Evolutionary conservation across 2,329 filamentous ascomycete genomes (phyloP).

Genomic region (Pseudonectria buxi): DNA sequence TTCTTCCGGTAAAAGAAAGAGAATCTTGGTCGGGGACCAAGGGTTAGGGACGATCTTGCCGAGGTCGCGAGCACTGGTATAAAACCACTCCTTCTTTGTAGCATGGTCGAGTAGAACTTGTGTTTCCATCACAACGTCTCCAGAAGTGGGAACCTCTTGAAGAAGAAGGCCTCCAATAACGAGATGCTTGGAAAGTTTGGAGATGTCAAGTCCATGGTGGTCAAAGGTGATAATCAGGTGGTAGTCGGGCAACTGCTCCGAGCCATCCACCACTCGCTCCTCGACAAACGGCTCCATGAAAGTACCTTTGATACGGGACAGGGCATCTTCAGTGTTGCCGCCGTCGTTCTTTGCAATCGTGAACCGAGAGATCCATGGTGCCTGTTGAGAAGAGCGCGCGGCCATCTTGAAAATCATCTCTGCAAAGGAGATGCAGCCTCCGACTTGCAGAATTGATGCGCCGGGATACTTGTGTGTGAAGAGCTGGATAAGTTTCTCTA

Average conservation of each 20-base stretch:
- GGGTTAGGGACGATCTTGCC: no score
- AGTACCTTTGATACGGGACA: conserved; percentile 8
- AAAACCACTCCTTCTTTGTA: no score
- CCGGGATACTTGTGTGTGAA: conserved; percentile 34
- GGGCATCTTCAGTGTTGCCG: conserved; percentile 3
- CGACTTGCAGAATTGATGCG: conserved; percentile 34
- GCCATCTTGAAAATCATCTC: conserved; percentile 23
- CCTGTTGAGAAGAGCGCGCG: conserved; percentile 11
- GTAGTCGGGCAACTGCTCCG: conserved; percentile 22
- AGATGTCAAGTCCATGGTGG: conserved; percentile 8
- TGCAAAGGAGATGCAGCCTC: conserved; percentile 17
- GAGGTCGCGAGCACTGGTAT: no score
- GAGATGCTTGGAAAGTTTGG: conserved; percentile 17
- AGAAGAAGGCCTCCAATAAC: conserved; percentile 24
- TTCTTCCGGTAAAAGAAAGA: no score
- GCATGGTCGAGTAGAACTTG: neutral
- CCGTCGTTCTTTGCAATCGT: conserved; percentile 18
- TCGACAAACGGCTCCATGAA: conserved; percentile 23
- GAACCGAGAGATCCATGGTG: conserved; percentile 29
- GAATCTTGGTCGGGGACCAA: no score
- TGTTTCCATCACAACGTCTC: no score
- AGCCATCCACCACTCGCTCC: conserved; percentile 12
- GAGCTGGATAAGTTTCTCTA: conserved; percentile 24
- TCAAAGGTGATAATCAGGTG: conserved; percentile 26
- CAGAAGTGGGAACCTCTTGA: conserved; percentile 6